phyloP scores from a whole-genome alignment of 352 stramenopile genomes.

The Chrysophaeum taylorii region DNA sequence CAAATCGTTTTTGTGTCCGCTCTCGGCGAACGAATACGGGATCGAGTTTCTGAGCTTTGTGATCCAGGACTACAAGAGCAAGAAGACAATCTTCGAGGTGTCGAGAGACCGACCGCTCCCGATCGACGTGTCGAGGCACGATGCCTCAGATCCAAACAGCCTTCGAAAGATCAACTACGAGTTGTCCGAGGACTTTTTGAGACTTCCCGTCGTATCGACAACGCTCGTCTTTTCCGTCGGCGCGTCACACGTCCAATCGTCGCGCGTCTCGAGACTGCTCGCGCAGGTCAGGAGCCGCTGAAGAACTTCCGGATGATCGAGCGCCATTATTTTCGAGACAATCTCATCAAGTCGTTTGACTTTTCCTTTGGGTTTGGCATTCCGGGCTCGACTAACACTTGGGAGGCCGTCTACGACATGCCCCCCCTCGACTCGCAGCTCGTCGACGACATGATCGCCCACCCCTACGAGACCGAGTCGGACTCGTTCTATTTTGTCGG shows the following conservation, averaged over 20 bases:
- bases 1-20: slow-evolving; percentile 74
- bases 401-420: slow-evolving; percentile 84
- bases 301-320: slow-evolving; percentile 87
- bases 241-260: no score
- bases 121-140: slow-evolving; percentile 47
- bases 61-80: slow-evolving; percentile 86
- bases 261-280: no score
- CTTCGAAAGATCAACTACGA: slow-evolving; percentile 83
- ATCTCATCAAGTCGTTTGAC: slow-evolving; percentile 67
- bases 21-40: slow-evolving; percentile 80
- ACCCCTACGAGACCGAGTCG: slow-evolving; percentile 81
- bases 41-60: slow-evolving; percentile 88
- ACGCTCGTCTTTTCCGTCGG: slow-evolving; percentile 81
- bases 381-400: slow-evolving; percentile 83
- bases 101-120: slow-evolving; percentile 34
- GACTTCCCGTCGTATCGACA: slow-evolving; percentile 65
- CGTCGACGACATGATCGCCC: slow-evolving; percentile 81
- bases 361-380: slow-evolving; percentile 94
- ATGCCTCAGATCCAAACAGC: slow-evolving; percentile 52
- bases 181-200: slow-evolving; percentile 80
- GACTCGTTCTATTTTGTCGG: slow-evolving; percentile 89
- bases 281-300: slow-evolving; percentile 70
- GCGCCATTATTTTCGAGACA: slow-evolving; percentile 85
- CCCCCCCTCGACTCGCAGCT: slow-evolving; percentile 79
- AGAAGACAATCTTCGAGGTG: slow-evolving; percentile 85